These are phyloP conservation scores for Eutypella sp. DNA, from an alignment of 2,329 filamentous ascomycete species.

Conservation along the genomic window DNA sequence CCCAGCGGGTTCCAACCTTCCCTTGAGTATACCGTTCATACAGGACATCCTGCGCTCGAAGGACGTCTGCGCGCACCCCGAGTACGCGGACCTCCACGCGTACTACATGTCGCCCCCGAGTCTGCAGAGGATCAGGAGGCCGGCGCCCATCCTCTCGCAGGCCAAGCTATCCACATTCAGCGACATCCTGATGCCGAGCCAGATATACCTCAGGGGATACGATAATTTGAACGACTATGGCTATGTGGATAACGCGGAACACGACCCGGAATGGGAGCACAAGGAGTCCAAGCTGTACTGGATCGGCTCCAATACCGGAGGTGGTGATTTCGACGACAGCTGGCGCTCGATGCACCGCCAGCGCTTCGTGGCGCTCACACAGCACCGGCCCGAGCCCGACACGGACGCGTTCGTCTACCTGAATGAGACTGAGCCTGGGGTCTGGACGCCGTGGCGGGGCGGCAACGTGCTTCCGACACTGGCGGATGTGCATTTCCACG, in stretches of 20 bases:
- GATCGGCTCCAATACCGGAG: constrained; percentile 52
- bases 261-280: constrained; percentile 42
- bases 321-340: constrained; percentile 25
- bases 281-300: constrained; percentile 52
- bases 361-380: constrained; percentile 34
- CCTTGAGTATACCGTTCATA: constrained; percentile 32
- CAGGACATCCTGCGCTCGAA: constrained; percentile 18
- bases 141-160: constrained; percentile 43
- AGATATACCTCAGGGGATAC: constrained; percentile 35
- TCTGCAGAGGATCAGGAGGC: constrained; percentile 33
- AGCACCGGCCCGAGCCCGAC: constrained; percentile 21
- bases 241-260: constrained; percentile 34
- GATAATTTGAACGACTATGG: constrained; percentile 20
- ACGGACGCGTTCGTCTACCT: neutral
- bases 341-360: constrained; percentile 46
- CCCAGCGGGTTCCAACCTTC: neutral
- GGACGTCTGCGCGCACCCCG: constrained; percentile 40
- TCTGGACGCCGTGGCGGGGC: constrained; percentile 4
- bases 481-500: constrained; percentile 41
- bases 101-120: constrained; percentile 39
- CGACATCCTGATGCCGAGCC: constrained; percentile 48
- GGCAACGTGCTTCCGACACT: constrained; percentile 27
- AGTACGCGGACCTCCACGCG: constrained; percentile 39
- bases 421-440: neutral
- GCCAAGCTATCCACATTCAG: constrained; percentile 41